phyloP scores from a whole-genome alignment of 768 basidiomycete genomes.

The Boletus fagicola region DNA sequence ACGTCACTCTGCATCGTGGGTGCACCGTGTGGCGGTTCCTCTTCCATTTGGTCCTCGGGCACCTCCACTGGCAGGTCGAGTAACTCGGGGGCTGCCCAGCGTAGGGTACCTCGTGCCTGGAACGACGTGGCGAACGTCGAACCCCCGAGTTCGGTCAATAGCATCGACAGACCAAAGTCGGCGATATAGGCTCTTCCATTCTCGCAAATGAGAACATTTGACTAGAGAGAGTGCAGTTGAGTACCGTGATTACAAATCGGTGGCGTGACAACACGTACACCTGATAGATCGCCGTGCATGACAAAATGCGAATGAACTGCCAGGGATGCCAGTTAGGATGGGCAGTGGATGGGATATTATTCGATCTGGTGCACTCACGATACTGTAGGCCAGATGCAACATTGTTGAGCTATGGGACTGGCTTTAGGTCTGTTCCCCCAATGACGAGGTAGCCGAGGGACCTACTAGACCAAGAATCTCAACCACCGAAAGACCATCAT shows the following conservation, averaged over 20 bases:
- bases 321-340: neutral
- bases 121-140: slow-evolving; percentile 20
- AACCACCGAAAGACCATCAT: neutral
- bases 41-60: neutral
- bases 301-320: slow-evolving; percentile 17
- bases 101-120: slow-evolving; percentile 11
- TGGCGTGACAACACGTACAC: slow-evolving; percentile 1
- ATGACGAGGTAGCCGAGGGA: neutral
- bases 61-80: neutral
- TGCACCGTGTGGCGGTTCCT: neutral
- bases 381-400: slow-evolving; percentile 1
- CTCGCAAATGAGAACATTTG: slow-evolving; percentile 42
- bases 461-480: neutral
- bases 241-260: neutral
- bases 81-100: slow-evolving; percentile 7
- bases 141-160: too few species aligned
- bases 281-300: slow-evolving; percentile 22
- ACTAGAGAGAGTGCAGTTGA: slow-evolving; percentile 22
- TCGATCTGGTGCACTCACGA: too few species aligned
- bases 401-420: slow-evolving; percentile 11
- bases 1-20: neutral
- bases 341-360: too few species aligned
- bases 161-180: too few species aligned
- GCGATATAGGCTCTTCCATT: slow-evolving; percentile 35
- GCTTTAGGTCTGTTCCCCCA: neutral